Conservation (phyloP, 192 early-diverging fungal genomes). For the Backusella westeae region DNA sequence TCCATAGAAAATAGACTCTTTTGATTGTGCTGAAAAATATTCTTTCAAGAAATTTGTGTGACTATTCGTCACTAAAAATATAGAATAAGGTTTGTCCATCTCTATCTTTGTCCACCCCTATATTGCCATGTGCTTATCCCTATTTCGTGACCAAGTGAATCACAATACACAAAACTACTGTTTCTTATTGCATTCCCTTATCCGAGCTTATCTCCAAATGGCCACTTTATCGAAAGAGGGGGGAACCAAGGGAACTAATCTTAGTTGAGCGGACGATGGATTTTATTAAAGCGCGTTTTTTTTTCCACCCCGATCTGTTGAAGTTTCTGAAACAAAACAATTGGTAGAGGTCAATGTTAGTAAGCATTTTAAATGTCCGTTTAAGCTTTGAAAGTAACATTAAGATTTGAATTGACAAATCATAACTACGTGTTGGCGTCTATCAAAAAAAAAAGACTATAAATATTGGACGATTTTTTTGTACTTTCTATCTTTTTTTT, state of each 20-base stretch:
- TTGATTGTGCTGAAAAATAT: not conserved
- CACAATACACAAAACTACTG: too few species aligned
- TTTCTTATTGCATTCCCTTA: not conserved
- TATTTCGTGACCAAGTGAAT: not conserved
- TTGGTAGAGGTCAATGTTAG: not conserved
- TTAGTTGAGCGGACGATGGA: not conserved
- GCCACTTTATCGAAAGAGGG: not conserved
- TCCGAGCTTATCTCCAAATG: not conserved
- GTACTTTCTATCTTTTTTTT: not conserved
- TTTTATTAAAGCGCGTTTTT: not conserved
- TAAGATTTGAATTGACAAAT: not conserved
- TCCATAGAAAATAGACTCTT: not conserved
- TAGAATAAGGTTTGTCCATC: not conserved
- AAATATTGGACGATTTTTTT: not conserved
- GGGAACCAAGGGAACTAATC: not conserved
- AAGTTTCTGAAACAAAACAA: not conserved
- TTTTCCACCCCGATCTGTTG: not conserved
- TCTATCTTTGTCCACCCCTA: not conserved
- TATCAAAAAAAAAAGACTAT: constrained; percentile 8
- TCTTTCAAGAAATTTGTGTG: not conserved
- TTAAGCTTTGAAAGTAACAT: not conserved
- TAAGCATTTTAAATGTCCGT: constrained; percentile 12
- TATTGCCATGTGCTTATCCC: not conserved
- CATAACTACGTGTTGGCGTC: not conserved
- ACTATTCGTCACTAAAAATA: not conserved